Evolutionary conservation across 2,329 filamentous ascomycete genomes (phyloP), one percentile per base, ranked within the genome.

Genomic region (Ustulina deusta): DNA sequence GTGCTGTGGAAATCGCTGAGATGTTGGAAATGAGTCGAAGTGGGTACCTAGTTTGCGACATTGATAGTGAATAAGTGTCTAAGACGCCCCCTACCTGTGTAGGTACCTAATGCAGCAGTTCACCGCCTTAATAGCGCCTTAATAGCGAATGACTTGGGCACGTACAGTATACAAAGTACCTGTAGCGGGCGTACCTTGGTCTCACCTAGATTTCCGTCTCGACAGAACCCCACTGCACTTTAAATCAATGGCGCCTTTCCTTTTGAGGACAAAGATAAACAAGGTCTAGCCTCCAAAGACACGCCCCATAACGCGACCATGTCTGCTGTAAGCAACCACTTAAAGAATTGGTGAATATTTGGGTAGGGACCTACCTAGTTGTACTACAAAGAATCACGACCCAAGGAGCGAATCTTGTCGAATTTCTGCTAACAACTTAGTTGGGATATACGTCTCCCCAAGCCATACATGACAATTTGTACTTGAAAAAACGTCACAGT

Each of bases 201-300:
- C n/a, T n/a, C n/a, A n/a, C n/a, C n/a, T n/a, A n/a, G n/a, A n/a
- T n/a, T n/a, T n/a, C n/a, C n/a, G n/a, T n/a, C n/a, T n/a, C n/a
- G n/a, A n/a, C n/a, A n/a, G 44, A n/a, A n/a, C 34, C 17, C 52
- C 52, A 56, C 52, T 56, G 10, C 4, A 38, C 13, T 6, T 25
- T 17, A 38, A 22, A 25, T 25, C 2, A n/a, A 55, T 6, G 34
- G 34, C 29, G 44, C 65, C 59, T 73, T 74, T 68, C 76, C 75
- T 51, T 61, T 77, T 78, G 71, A 25, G 75, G 79, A 56, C 69
- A 62, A 71, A 80, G 76, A 81, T 83, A 82, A 84, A 83, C 79
- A 83, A 69, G 42, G 25, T 5, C 38, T 44, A 29, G 34, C 25
- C 38, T 46, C 38, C 34, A 59, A 15, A 46, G 7, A n/a, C n/a